A percentile compares a stretch with the other conserved stretches of the same genome.
Conservation (phyloP, 331 rosid species). For the Malus hybrid region DNA sequence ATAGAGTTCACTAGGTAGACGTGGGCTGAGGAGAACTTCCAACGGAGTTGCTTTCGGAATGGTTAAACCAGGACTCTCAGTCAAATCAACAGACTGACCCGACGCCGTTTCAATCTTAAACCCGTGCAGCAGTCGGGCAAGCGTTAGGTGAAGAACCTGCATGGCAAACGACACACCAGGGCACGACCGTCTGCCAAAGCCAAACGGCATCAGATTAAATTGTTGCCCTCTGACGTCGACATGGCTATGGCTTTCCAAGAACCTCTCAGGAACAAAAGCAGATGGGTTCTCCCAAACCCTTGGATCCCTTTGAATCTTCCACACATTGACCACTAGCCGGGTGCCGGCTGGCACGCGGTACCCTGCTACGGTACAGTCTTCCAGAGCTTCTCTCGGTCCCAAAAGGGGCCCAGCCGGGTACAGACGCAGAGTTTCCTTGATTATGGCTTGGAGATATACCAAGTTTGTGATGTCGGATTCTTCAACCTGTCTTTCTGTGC, state of each 20-base stretch:
- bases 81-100: background rate
- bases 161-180: slow-evolving; percentile 44
- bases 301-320: slow-evolving; percentile 57
- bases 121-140: background rate
- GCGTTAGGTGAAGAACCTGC: slow-evolving; percentile 20
- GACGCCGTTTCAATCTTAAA: background rate
- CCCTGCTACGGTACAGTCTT: slow-evolving; percentile 45
- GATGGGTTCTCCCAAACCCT: slow-evolving; percentile 26
- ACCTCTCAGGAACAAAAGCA: slow-evolving; percentile 1
- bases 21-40: background rate
- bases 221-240: slow-evolving; percentile 8
- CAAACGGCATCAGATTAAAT: slow-evolving; percentile 45
- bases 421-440: slow-evolving; percentile 45
- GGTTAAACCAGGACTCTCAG: background rate
- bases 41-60: slow-evolving; percentile 8
- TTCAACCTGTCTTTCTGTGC: slow-evolving; percentile 30
- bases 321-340: slow-evolving; percentile 35
- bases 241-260: background rate
- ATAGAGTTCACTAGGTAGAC: background rate
- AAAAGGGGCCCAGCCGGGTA: slow-evolving; percentile 53
- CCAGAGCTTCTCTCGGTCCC: slow-evolving; percentile 41
- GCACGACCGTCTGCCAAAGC: slow-evolving; percentile 42
- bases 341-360: slow-evolving; percentile 48
- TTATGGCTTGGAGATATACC: slow-evolving; percentile 33
- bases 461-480: slow-evolving; percentile 34